Percentiles rank a stretch among this genome's conserved stretches.
Evolutionary conservation across 1,139 yeast genomes (phyloP).

Genomic region (Yamadazyma friedrichii): DNA sequence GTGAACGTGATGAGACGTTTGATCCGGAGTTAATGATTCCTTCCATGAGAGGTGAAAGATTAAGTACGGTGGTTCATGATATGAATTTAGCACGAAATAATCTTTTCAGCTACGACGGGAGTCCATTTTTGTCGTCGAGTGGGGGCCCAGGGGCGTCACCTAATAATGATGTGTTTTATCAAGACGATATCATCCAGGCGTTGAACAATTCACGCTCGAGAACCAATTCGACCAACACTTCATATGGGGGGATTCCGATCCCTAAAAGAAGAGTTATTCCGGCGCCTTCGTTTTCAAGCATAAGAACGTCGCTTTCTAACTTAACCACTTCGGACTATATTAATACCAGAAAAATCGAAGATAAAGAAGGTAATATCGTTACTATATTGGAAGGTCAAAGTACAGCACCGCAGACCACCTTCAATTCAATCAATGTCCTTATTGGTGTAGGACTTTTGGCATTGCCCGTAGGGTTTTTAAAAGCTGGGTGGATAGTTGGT

Average conservation of each 20-base stretch:
- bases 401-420: constrained; percentile 50
- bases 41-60: constrained; percentile 58
- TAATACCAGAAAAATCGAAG: constrained; percentile 65
- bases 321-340: constrained; percentile 54
- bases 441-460: constrained; percentile 52
- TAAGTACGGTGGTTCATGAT: constrained; percentile 54
- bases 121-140: constrained; percentile 10
- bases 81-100: constrained; percentile 24
- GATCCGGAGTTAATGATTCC: constrained; percentile 76
- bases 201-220: constrained; percentile 31
- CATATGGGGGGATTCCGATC: constrained; percentile 22
- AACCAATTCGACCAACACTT: constrained; percentile 23
- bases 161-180: constrained; percentile 39
- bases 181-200: constrained; percentile 36
- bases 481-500: constrained; percentile 49
- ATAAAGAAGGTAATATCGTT: constrained; percentile 68
- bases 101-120: constrained; percentile 20
- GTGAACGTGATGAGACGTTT: constrained; percentile 45
- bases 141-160: constrained; percentile 1
- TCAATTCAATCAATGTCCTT: constrained; percentile 47
- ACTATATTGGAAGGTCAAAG: constrained; percentile 82
- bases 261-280: constrained; percentile 21
- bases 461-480: constrained; percentile 45
- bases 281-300: constrained; percentile 37
- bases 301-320: constrained; percentile 34